Percentiles rank a stretch among this genome's conserved stretches.
Conservation (phyloP, 1,284 basidiomycete genomes). For the Pyrrhoderma lamaoense region DNA sequence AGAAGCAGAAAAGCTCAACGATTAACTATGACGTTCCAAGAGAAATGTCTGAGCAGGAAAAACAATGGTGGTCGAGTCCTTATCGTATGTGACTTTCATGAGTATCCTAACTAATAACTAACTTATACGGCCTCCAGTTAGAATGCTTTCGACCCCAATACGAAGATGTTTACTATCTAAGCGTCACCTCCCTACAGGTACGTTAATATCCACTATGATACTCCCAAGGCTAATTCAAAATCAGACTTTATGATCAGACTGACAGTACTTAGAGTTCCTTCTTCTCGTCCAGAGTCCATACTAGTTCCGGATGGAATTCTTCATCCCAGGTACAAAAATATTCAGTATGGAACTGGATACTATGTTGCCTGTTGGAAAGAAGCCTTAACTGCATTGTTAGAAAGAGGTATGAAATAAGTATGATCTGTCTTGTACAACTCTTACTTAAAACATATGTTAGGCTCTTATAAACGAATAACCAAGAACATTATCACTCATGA, state of each 20-base stretch:
- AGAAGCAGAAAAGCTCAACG: conserved; percentile 19
- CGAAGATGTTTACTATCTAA: conserved; percentile 46
- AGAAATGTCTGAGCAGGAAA: conserved; percentile 55
- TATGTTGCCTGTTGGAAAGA: conserved; percentile 55
- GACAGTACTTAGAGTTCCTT: conserved; percentile 37
- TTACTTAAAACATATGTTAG: conserved; percentile 8
- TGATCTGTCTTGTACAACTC: background rate
- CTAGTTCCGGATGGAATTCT: conserved; percentile 63
- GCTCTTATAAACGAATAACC: conserved; percentile 29
- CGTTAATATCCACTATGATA: conserved; percentile 12
- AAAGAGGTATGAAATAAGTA: conserved; percentile 28
- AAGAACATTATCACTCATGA: conserved; percentile 30
- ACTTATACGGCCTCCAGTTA: conserved; percentile 38
- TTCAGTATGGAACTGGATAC: conserved; percentile 35
- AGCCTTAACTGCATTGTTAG: conserved; percentile 31
- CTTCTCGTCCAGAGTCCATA: conserved; percentile 12
- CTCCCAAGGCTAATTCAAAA: background rate
- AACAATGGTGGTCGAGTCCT: conserved; percentile 62
- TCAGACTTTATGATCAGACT: conserved; percentile 65
- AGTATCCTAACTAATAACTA: background rate
- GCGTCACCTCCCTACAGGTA: conserved; percentile 52
- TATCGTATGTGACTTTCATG: conserved; percentile 46
- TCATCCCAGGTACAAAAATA: conserved; percentile 49
- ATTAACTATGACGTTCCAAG: conserved; percentile 35
- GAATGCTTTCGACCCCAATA: conserved; percentile 61